A percentile compares a stretch with the other conserved stretches of the same genome.
These are phyloP conservation scores for Rhynchosporium graminicola DNA, from an alignment of 2,329 filamentous ascomycete species.

Conservation along the genomic window DNA sequence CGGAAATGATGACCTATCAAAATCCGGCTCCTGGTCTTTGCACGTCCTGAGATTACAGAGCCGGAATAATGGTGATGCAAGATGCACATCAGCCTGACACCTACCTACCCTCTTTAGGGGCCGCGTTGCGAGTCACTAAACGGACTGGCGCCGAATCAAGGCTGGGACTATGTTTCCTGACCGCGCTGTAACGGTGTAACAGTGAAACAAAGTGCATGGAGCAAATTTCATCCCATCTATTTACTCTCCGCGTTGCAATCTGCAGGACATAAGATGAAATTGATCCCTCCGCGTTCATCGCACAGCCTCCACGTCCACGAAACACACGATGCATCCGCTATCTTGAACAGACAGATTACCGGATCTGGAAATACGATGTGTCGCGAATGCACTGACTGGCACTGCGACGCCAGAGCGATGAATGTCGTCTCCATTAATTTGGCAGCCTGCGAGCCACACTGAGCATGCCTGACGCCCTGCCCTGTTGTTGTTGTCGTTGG, in stretches of 20 bases:
- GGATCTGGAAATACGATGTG: slow-evolving; percentile 9
- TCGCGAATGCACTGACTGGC: slow-evolving; percentile 3
- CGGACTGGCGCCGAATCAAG: too few relatives aligned
- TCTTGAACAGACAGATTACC: slow-evolving; percentile 12
- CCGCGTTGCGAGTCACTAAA: too few relatives aligned
- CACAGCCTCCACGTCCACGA: slow-evolving; percentile 26
- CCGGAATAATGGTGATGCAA: not conserved
- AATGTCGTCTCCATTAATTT: slow-evolving; percentile 18
- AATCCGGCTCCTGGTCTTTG: not conserved
- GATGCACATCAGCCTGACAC: not conserved
- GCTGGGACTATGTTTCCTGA: too few relatives aligned
- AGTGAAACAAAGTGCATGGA: not conserved
- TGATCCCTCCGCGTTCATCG: slow-evolving; percentile 16
- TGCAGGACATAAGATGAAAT: slow-evolving; percentile 9
- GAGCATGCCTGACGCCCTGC: slow-evolving; percentile 20
- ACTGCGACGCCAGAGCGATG: slow-evolving; percentile 18
- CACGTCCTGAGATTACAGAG: slow-evolving; percentile 9
- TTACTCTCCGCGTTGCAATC: slow-evolving; percentile 4
- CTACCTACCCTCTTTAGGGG: not conserved
- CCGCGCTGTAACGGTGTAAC: too few relatives aligned
- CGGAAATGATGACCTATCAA: slow-evolving; percentile 5
- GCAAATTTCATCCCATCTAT: slow-evolving; percentile 11
- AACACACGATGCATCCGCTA: slow-evolving; percentile 10
- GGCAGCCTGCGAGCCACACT: slow-evolving; percentile 26
- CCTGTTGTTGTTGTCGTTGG: not conserved